Evolutionary conservation across 208 protist species (phyloP).

Genomic region (Kentomonas sorsogonicus): DNA sequence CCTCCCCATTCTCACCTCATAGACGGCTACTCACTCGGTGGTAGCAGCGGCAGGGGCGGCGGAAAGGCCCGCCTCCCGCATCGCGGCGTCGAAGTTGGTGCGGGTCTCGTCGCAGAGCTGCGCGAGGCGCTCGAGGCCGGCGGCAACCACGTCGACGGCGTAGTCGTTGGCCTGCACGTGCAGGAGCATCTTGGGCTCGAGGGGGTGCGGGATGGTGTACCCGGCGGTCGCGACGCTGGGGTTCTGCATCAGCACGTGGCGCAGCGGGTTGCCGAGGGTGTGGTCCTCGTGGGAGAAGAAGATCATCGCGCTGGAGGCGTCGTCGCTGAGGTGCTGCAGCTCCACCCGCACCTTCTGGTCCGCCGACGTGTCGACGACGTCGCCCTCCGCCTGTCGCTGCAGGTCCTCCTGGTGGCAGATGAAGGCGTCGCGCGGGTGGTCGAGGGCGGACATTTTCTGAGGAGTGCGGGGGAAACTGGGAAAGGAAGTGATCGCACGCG

Average conservation of each 20-base stretch:
- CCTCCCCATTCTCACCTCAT: no score
- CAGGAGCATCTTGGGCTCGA: conserved; percentile 92
- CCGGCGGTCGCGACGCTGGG: conserved; percentile 80
- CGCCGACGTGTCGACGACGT: conserved; percentile 87
- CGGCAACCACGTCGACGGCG: conserved; percentile 78
- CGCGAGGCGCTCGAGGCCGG: conserved; percentile 74
- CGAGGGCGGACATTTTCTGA: conserved; percentile 43
- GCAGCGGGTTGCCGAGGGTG: conserved; percentile 89
- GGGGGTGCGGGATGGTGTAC: conserved; percentile 92
- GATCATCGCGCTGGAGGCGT: conserved; percentile 69
- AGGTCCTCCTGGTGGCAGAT: conserved; percentile 86
- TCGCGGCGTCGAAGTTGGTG: conserved; percentile 66
- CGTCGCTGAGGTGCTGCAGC: conserved; percentile 72
- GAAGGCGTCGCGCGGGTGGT: conserved; percentile 76
- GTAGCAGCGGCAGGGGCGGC: no score
- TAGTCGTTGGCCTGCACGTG: conserved; percentile 87
- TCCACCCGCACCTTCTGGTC: conserved; percentile 88
- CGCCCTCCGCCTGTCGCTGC: conserved; percentile 82
- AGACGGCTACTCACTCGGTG: no score
- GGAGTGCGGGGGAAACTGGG: no score
- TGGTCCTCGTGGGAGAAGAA: conserved; percentile 90
- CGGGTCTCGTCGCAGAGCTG: conserved; percentile 75
- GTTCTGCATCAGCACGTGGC: conserved; percentile 91
- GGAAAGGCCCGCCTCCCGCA: no score
- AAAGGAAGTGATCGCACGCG: no score